Evolutionary conservation across 2,329 filamentous ascomycete genomes (phyloP), one percentile per base, ranked within the genome.

Genomic region (Aspergillus transmontanensis): DNA sequence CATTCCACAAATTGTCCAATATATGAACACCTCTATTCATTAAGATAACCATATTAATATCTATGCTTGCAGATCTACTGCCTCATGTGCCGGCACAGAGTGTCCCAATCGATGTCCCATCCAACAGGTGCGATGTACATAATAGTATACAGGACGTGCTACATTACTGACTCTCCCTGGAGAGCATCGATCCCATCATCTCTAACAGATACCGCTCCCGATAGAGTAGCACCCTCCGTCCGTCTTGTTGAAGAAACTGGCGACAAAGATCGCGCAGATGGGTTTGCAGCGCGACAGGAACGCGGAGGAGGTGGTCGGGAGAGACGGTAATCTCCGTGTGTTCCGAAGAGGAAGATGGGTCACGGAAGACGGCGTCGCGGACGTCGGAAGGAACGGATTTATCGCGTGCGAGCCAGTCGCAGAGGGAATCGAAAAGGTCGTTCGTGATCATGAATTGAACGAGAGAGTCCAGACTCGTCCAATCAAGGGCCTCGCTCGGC

Each of bases 341-440:
- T 3, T 57, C 59, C 16, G 26, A 30, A 6, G 16, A 14, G 26
- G 28, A 51, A 21, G 55, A 32, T 1, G 54, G 54, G 11, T 43
- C n/a, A 10, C 62, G 60, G 46, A 66, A 64, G 21, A 64, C 6
- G 14, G 39, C 19, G 16, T 57, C 21, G 6, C 57, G 59, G 6
- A 66, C 28, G n/a, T 60, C 54, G n/a, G 41, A 56, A 14, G 62
- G 59, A 21, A 66, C 59, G 16, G 57, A 58, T 34, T 66, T 69
- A 56, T 74, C 61, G 4, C 21, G 56, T n/a, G 67, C 64, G 19
- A 76, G 60, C 28, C 67, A 71, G 34, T 70, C 72, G 60, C 68
- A 72, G 58, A 73, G 73, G 19, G 59, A 60, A 28, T 73, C 72
- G 19, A 76, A 59, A 59, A 76, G 73, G 23, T 67, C 66, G 41